These are phyloP conservation scores for Parastagonospora nodorum DNA, from an alignment of 2,329 filamentous ascomycete species.

Conservation along the genomic window DNA sequence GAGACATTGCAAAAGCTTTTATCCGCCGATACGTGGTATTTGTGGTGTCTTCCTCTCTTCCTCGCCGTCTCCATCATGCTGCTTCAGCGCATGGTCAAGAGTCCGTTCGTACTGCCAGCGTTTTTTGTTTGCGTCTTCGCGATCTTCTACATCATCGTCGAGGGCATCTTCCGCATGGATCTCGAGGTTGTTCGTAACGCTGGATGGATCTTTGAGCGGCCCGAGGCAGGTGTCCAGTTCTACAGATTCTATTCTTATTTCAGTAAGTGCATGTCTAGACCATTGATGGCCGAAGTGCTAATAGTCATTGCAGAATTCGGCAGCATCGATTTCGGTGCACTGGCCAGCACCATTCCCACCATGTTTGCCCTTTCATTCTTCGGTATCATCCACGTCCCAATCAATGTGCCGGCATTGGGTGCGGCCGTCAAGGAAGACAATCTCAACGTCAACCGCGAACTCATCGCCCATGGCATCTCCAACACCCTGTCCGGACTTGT, in stretches of 20 bases:
- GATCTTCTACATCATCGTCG: conserved; percentile 78
- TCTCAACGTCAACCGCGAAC: conserved; percentile 84
- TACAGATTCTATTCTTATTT: conserved; percentile 98
- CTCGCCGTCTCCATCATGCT: conserved; percentile 78
- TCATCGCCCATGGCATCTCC: conserved; percentile 90
- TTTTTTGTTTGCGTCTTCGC: conserved; percentile 82
- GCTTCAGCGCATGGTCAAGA: conserved; percentile 75
- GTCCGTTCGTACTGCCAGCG: conserved; percentile 82
- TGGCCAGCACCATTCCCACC: conserved; percentile 83
- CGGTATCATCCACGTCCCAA: conserved; percentile 93
- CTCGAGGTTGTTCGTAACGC: conserved; percentile 68
- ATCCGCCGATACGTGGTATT: conserved; percentile 71
- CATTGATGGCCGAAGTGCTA: neutral
- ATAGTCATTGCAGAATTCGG: conserved; percentile 67
- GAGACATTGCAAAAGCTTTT: conserved; percentile 77
- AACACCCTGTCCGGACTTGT: conserved; percentile 86
- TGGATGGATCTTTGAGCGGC: conserved; percentile 92
- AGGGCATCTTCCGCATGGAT: conserved; percentile 69
- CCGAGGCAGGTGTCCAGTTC: conserved; percentile 85
- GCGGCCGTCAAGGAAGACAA: conserved; percentile 92
- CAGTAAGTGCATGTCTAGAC: conserved; percentile 60
- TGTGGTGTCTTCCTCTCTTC: conserved; percentile 81
- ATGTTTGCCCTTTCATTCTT: conserved; percentile 99
- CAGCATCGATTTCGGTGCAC: conserved; percentile 79
- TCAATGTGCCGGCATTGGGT: conserved; percentile 93